A percentile compares a stretch with the other conserved stretches of the same genome.
These are phyloP conservation scores for Phoma sp. DNA, from an alignment of 2,329 filamentous ascomycete species.

Conservation along the genomic window DNA sequence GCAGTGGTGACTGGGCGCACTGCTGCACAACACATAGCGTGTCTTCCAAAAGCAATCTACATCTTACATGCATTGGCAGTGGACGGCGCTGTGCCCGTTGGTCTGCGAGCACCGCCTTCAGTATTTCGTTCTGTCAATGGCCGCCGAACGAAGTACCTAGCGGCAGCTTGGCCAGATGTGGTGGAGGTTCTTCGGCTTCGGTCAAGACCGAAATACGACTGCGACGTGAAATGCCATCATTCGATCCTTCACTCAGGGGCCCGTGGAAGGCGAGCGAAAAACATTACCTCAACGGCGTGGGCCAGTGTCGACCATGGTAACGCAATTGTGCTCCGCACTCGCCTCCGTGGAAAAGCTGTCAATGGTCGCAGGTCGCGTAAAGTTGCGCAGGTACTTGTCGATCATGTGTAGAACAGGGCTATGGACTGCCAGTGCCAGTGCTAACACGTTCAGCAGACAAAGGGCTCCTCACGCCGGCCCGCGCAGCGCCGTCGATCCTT, in stretches of 20 bases:
- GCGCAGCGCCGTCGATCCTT: constrained; percentile 19
- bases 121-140: constrained; percentile 1
- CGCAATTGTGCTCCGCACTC: constrained; percentile 8
- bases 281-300: constrained; percentile 3
- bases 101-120: neutral
- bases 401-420: constrained; percentile 1
- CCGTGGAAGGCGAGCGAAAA: neutral
- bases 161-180: constrained; percentile 4
- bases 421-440: constrained; percentile 11
- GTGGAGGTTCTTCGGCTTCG: constrained; percentile 1
- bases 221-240: constrained; percentile 3
- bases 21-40: neutral
- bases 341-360: constrained; percentile 6
- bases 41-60: constrained; percentile 3
- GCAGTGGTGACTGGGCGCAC: neutral
- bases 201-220: constrained; percentile 9
- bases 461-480: constrained; percentile 21
- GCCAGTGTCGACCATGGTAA: constrained; percentile 2
- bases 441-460: constrained; percentile 12
- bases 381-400: neutral
- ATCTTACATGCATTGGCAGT: constrained; percentile 9
- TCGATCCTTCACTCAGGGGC: constrained; percentile 9
- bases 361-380: constrained; percentile 8
- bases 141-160: neutral
- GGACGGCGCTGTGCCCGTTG: constrained; percentile 5